Base-by-base conservation (phyloP, 1,284 basidiomycete species). In the Cryptococcus sp. region DNA sequence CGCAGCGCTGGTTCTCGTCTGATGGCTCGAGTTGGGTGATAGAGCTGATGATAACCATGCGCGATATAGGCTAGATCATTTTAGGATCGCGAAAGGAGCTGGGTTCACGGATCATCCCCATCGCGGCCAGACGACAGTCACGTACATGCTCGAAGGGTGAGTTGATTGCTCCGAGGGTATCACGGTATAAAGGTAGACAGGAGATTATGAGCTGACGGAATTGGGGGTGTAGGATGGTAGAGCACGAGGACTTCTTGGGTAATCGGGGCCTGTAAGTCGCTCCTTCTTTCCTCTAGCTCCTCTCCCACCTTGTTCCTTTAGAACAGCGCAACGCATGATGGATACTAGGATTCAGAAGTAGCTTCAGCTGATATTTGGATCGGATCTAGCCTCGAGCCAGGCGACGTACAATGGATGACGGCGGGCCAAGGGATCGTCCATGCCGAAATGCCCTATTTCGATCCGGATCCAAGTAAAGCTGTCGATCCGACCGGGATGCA, bases 401-500 rank as follows among this genome's bases (percentile, higher is more conserved):
- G 94, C 8, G 93, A 91, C 56, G 87, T 95, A 3, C 93, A 96
- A 72, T 96, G 92, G 91, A 96, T 96, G 93, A 88, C 86, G 70
- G 93, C 92, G 13, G 90, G 89, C 7, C 69, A 72, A 55, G 82
- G 81, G 10, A 71, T 77, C 70, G 88, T 93, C 57, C 90, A 93
- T 69, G 87, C 89, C 4, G 91, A 84, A 79, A 96, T 97, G 90
- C 94, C 95, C 3, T 81, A 91, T 5, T 88, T 89, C 63, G 85
- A 80, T 6, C 86, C 89, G 80, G 90, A 74, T 83, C 93, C 69
- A 72, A 49, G 46, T 3, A 69, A 70, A 48, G 59, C 51, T 15
- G 65, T 50, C 13, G 47, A 52, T 25, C 57, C 62, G 16, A 83
- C 71, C 30, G 94, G 92, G 7, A 81, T 98, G 42, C 94, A 98